phyloP scores from a whole-genome alignment of 1,284 basidiomycete species.

The Fomitopsis pinicola region DNA sequence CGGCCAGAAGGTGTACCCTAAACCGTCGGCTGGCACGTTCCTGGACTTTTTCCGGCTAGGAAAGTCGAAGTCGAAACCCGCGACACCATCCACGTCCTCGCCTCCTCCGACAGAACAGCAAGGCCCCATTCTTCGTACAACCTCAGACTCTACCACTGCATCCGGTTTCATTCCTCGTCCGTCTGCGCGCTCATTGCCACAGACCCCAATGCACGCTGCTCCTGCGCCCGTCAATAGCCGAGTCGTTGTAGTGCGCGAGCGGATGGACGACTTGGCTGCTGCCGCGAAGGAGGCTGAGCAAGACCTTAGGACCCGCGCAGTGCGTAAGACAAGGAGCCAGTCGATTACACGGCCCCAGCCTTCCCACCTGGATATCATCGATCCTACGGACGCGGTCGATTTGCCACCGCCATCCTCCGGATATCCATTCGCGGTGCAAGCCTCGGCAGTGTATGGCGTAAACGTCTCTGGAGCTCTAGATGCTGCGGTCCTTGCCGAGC shows the following conservation, averaged over 20 bases:
- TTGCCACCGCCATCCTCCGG: slow-evolving; percentile 58
- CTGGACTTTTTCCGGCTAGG: slow-evolving; percentile 66
- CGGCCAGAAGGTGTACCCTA: slow-evolving; percentile 36
- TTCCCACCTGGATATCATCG: slow-evolving; percentile 53
- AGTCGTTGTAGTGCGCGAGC: slow-evolving; percentile 77
- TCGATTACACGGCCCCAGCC: slow-evolving; percentile 23
- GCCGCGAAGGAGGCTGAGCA: slow-evolving; percentile 72
- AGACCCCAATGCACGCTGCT: slow-evolving; percentile 25
- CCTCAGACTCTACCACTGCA: slow-evolving; percentile 53
- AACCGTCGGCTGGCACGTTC: slow-evolving; percentile 51
- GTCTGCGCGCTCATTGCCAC: slow-evolving; percentile 36
- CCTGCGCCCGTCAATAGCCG: slow-evolving; percentile 39
- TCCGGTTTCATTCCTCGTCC: slow-evolving; percentile 34
- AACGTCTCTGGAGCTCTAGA: slow-evolving; percentile 68
- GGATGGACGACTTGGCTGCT: slow-evolving; percentile 59
- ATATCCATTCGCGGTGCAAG: slow-evolving; percentile 71
- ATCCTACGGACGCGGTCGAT: slow-evolving; percentile 78
- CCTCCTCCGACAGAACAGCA: slow-evolving; percentile 20
- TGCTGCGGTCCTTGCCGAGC: slow-evolving; percentile 67
- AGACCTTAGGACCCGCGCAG: slow-evolving; percentile 52
- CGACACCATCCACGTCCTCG: slow-evolving; percentile 40
- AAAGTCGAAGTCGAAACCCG: slow-evolving; percentile 59
- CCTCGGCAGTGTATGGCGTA: slow-evolving; percentile 63
- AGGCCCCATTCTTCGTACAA: slow-evolving; percentile 52
- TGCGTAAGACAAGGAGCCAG: slow-evolving; percentile 29